phyloP scores from a whole-genome alignment of 306 rosid genomes.

The Cyamopsis tetragonoloba region DNA sequence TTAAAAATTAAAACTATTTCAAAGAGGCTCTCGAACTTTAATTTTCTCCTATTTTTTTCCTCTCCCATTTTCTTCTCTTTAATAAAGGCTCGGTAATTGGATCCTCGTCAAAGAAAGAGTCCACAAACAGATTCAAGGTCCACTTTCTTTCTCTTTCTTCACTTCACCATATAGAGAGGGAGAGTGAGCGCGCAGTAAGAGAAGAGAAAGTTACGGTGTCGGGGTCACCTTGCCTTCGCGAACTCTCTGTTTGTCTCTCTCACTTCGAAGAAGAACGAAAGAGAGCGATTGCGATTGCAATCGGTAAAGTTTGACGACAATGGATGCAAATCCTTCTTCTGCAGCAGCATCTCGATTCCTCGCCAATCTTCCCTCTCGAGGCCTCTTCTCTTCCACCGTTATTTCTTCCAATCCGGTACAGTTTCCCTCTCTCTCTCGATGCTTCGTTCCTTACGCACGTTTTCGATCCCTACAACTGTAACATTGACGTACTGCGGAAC shows the following conservation, averaged over 20 bases:
- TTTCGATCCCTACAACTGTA: background rate
- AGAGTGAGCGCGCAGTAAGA: too few species aligned
- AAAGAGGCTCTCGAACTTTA: too few species aligned
- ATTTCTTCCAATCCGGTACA: conserved; percentile 32
- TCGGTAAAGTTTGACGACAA: background rate
- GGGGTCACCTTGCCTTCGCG: background rate
- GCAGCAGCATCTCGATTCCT: conserved; percentile 34
- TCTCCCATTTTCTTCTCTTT: too few species aligned
- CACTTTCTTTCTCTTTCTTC: background rate
- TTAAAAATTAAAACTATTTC: too few species aligned
- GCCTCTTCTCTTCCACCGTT: conserved; percentile 40
- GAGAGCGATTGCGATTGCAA: background rate
- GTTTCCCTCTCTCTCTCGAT: background rate
- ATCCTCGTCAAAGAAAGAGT: background rate
- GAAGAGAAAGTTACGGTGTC: background rate
- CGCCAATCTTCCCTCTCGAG: conserved; percentile 40
- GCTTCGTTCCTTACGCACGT: background rate
- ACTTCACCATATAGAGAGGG: background rate
- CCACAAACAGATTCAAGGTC: background rate
- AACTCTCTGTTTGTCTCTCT: background rate
- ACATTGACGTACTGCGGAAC: background rate
- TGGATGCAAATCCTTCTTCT: conserved; percentile 30
- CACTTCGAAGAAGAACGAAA: background rate
- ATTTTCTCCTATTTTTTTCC: too few species aligned
- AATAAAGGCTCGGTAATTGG: too few species aligned